A percentile compares a stretch with the other conserved stretches of the same genome.
These are phyloP conservation scores for Byssochlamys sp. DNA, from an alignment of 2,329 filamentous ascomycete species.

Conservation along the genomic window DNA sequence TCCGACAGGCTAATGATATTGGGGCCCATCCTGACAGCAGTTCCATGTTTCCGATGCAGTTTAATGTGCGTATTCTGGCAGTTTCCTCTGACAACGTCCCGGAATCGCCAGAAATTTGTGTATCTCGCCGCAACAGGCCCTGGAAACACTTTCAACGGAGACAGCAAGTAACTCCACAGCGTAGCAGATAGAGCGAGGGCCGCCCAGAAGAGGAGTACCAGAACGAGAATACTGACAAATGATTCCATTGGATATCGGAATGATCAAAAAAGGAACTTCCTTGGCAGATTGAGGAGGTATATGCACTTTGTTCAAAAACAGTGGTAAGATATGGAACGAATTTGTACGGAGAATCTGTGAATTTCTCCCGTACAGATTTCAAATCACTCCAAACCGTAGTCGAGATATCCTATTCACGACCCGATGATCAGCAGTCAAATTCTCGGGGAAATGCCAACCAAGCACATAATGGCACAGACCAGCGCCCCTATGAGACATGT, in stretches of 20 bases:
- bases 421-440: not conserved
- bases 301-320: not conserved
- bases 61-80: not conserved
- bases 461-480: too few relatives aligned
- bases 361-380: not conserved
- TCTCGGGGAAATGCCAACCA: not conserved
- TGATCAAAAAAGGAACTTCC: not conserved
- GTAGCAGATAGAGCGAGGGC: not conserved
- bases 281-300: not conserved
- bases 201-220: not conserved
- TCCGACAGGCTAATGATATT: constrained; percentile 6
- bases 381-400: not conserved
- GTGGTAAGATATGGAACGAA: not conserved
- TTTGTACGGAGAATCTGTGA: not conserved
- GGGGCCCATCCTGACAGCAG: constrained; percentile 6
- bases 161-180: not conserved
- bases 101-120: not conserved
- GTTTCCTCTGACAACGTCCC: not conserved
- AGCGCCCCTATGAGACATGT: not conserved
- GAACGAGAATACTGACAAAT: not conserved
- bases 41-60: constrained; percentile 6
- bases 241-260: not conserved
- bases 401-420: not conserved
- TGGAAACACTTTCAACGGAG: not conserved
- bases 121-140: constrained; percentile 1